phyloP scores from a whole-genome alignment of 257 asterid species.

The Fraxinus cuspidata region DNA sequence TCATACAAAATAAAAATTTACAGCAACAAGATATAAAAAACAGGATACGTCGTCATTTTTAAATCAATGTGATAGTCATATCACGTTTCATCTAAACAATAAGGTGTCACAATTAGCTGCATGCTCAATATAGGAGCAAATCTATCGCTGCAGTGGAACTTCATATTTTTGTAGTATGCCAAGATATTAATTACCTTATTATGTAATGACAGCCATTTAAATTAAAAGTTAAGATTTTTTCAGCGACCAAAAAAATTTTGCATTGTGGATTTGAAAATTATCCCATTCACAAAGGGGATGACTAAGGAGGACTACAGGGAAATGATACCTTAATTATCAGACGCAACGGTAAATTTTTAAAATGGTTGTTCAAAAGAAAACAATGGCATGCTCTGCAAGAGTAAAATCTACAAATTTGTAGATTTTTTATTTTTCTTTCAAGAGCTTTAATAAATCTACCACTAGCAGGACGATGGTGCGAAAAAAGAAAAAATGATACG shows the following conservation, averaged over 20 bases:
- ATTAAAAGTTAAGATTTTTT: background rate
- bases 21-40: background rate
- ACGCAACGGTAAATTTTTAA: background rate
- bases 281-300: background rate
- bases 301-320: background rate
- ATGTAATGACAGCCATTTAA: background rate
- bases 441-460: background rate
- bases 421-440: background rate
- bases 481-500: background rate
- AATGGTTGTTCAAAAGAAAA: background rate
- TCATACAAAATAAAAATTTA: slow-evolving; percentile 5
- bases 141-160: background rate
- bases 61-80: background rate
- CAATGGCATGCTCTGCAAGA: background rate
- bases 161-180: background rate
- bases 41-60: background rate
- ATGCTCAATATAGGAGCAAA: background rate
- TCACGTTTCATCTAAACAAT: background rate
- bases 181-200: background rate
- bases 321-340: background rate
- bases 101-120: background rate
- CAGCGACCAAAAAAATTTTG: background rate
- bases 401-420: background rate
- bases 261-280: background rate
- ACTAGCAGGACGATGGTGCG: background rate